These are phyloP conservation scores for Zopfia rhizophila DNA, from an alignment of 2,329 filamentous ascomycete genomes.

Conservation along the genomic window DNA sequence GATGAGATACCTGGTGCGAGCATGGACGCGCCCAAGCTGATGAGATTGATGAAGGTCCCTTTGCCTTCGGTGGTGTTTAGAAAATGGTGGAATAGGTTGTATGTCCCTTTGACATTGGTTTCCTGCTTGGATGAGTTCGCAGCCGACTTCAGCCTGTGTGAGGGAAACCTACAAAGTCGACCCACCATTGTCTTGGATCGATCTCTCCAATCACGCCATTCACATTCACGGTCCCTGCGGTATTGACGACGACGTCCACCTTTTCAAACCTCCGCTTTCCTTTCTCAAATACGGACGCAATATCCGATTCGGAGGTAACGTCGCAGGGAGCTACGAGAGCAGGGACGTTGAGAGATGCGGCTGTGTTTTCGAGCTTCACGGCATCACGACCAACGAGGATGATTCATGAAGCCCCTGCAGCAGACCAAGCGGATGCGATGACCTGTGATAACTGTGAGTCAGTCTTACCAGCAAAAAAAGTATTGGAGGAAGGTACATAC, in stretches of 20 bases:
- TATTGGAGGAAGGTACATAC: constrained; percentile 19
- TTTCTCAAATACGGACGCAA: constrained; percentile 24
- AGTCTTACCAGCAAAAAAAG: neutral
- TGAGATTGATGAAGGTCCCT: constrained; percentile 37
- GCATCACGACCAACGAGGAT: constrained; percentile 41
- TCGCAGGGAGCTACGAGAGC: constrained; percentile 20
- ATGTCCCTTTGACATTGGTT: constrained; percentile 34
- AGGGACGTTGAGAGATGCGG: constrained; percentile 15
- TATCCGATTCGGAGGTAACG: constrained; percentile 24
- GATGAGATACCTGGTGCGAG: constrained; percentile 29
- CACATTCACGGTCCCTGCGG: constrained; percentile 24
- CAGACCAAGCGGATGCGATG: constrained; percentile 39
- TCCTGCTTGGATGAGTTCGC: constrained; percentile 24
- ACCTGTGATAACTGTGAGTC: constrained; percentile 13
- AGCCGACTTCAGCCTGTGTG: constrained; percentile 3
- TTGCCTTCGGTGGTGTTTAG: constrained; percentile 28
- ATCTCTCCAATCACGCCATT: constrained; percentile 21
- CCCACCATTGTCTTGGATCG: constrained; percentile 30
- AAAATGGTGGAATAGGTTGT: constrained; percentile 32
- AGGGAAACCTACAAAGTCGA: constrained; percentile 21
- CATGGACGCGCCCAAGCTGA: constrained; percentile 31
- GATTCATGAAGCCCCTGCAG: constrained; percentile 39
- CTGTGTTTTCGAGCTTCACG: constrained; percentile 19
- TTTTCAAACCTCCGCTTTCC: constrained; percentile 28
- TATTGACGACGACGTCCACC: constrained; percentile 37